phyloP scores from a whole-genome alignment of 2,329 filamentous ascomycete species.

The Aspergillus sp. region DNA sequence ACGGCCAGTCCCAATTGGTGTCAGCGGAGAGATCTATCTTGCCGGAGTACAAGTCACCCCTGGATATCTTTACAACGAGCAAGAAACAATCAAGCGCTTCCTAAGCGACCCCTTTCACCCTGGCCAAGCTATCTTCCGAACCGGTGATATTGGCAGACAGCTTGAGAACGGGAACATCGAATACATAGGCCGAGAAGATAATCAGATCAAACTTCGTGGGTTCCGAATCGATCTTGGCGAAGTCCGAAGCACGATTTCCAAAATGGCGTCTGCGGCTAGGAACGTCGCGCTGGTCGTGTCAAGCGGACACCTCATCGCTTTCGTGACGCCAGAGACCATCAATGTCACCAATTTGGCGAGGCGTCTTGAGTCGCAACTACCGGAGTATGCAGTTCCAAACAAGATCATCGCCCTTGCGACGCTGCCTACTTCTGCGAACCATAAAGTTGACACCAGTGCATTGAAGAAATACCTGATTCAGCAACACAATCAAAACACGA shows the following conservation, averaged over 20 bases:
- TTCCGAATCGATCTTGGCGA: constrained; percentile 44
- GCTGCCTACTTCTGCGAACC: neutral
- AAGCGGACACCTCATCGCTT: neutral
- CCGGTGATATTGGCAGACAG: constrained; percentile 41
- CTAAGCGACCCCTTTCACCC: constrained; percentile 30
- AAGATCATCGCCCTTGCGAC: neutral
- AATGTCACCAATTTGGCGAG: neutral
- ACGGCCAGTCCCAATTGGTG: constrained; percentile 31
- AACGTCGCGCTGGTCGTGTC: constrained; percentile 1
- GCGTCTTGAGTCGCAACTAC: neutral
- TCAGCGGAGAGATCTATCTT: constrained; percentile 44
- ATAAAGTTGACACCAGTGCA: neutral
- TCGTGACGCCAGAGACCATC: neutral
- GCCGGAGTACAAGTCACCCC: constrained; percentile 45
- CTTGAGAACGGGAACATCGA: constrained; percentile 37
- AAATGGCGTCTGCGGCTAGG: neutral
- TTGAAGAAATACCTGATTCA: neutral
- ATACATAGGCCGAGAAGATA: constrained; percentile 44
- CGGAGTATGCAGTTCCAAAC: neutral
- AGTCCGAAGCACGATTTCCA: constrained; percentile 5
- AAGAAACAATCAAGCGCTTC: constrained; percentile 30
- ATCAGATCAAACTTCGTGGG: constrained; percentile 41
- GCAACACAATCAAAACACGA: neutral
- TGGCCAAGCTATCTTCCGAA: constrained; percentile 36
- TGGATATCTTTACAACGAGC: constrained; percentile 40